A percentile compares a stretch with the other conserved stretches of the same genome.
Conservation (phyloP, 345 rosid species). For the Barbarea vulgaris region DNA sequence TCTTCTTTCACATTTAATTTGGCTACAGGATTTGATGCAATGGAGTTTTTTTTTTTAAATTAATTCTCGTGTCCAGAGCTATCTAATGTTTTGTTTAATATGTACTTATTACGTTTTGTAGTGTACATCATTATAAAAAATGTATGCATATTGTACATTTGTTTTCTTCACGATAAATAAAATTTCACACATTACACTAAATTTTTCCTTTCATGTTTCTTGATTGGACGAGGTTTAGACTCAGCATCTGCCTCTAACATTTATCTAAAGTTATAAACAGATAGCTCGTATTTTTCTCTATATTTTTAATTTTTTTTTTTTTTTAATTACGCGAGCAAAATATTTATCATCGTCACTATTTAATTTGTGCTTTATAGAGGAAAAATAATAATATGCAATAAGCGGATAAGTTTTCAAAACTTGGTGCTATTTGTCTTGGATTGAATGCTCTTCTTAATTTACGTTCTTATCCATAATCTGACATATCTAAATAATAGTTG, state of each 20-base stretch:
- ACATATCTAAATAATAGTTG: too few species aligned
- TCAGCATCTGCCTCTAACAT: not conserved
- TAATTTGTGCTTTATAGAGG: too few species aligned
- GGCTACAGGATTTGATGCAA: not conserved
- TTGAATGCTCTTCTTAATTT: too few species aligned
- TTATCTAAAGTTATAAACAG: not conserved
- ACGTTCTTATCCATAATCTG: too few species aligned
- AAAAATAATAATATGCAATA: too few species aligned
- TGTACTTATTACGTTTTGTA: constrained; percentile 1
- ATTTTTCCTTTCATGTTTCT: not conserved
- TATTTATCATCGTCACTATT: not conserved
- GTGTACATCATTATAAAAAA: not conserved
- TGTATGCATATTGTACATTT: not conserved
- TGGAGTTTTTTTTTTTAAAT: not conserved
- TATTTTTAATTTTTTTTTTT: too few species aligned
- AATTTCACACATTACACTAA: not conserved
- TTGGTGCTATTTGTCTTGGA: too few species aligned
- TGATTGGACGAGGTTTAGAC: constrained; percentile 7
- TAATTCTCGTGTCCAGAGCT: not conserved
- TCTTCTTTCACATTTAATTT: constrained; percentile 21
- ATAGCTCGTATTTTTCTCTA: not conserved
- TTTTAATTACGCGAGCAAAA: not conserved
- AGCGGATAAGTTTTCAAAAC: too few species aligned
- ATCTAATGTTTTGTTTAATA: constrained; percentile 2
- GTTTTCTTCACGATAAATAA: not conserved